Evolutionary conservation across 495 filamentous ascomycete genomes (phyloP), one percentile per base, ranked within the genome.

Genomic region (Trypethelium eluteriae): DNA sequence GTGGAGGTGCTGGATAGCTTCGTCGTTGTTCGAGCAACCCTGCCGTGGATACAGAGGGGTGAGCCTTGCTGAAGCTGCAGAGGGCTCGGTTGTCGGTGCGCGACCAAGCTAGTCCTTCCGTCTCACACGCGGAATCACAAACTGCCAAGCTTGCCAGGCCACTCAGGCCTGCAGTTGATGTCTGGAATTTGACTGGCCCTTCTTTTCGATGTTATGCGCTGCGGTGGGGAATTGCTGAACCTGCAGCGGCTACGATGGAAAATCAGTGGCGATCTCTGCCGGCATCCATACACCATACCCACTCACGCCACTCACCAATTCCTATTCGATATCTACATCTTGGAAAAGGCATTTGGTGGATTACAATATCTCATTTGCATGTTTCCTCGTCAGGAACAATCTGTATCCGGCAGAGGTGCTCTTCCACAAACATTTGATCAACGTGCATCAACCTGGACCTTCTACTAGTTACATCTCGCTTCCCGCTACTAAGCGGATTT

Each of bases 1-100:
- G 53, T 59, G 53, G 53, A 59, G 53, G 32, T 35, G 53, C 53
- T 59, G 53, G 53, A 59, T 59, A 59, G 53, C 53, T 34, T 59
- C 25, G 53, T 59, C 25, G 53, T 59, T 59, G 53, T 35, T 59
- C 25, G 53, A 59, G 53, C 53, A 59, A 59, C 53, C 53, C 32
- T 59, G 53, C 53, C 53, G n/a, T 59, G 49, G 53, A 59, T 36
- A 32, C 53, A 59, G 25, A 18, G 25, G 49, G 49, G 49, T 53
- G 49, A 16, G 49, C 49, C 49, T 53, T 59, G 53, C 53, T 59
- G 53, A 36, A 59, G 53, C 53, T 35, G 41, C 41, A 7, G 41
- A 7, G 41, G 41, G 41, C 6, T 59, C 53, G 53, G 53, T 59
- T 59, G 32, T 36, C 18, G 32, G 53, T 59, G 53, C 53, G 32